Evolutionary conservation across 2,329 filamentous ascomycete species (phyloP), one percentile per base, ranked within the genome.

Genomic region (Incumbomyces lentus): DNA sequence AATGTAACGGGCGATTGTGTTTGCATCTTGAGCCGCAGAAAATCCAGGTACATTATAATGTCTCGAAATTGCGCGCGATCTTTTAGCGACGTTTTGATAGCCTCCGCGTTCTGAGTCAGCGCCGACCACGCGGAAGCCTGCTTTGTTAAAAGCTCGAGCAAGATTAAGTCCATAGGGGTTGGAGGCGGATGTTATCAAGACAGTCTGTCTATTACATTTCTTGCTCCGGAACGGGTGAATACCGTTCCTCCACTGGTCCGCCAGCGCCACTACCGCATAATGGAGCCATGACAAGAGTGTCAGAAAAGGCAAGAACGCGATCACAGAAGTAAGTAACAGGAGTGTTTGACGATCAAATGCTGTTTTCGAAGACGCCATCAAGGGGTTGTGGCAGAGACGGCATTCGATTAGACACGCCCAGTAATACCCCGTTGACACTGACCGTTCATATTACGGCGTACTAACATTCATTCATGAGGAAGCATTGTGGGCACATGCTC

Each of bases 171-270:
- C 84, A 58, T 86, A 83, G 34, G 76, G 71, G 73, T 85, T 87
- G 40, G 77, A 76, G 3, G 87, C 71, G 1, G 84, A 83, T 0
- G 82, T 87, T 33, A 89, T 73, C 13, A 89, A 72, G 31, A 88
- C 67, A 0, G 75, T 83, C 48, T 70, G 73, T 16, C 12, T 45
- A 10, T 16, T 8, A 12, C 18, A 3, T 17, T 29, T 7, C 16
- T 38, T 19, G 17, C 2, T 12, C 34, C 30, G 36, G 3, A 10
- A 10, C n/a, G 13, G 17, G 13, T 33, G 17, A 3, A 45, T 5
- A 7, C 17, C 13, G 4, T 55, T 52, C 7, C 58, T 52, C 22
- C 4, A 26, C 2, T 59, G 49, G 26, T 58, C 56, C 6, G 61
- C 50, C 35, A 68, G 45, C 55, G 51, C 40, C 31, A 59, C 49